phyloP scores from a whole-genome alignment of 1,284 basidiomycete species.

The Naganishia cerealis region DNA sequence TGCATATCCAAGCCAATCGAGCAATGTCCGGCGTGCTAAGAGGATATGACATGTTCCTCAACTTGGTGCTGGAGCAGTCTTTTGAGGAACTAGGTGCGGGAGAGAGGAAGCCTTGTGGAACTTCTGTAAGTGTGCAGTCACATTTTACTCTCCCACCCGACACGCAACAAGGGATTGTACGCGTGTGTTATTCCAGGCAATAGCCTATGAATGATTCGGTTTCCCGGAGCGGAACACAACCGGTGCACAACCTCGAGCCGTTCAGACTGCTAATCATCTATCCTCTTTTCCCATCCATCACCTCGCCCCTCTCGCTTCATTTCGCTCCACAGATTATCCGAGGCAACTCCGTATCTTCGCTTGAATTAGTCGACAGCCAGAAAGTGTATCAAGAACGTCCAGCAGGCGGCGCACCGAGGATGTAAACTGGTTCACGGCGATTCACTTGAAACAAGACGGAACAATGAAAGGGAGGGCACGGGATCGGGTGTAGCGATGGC shows the following conservation, averaged over 20 bases:
- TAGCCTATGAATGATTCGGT: not conserved
- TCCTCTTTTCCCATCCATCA: not conserved
- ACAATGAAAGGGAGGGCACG: not conserved
- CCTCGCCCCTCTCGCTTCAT: not conserved
- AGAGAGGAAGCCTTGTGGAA: constrained; percentile 86
- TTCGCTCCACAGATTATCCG: constrained; percentile 71
- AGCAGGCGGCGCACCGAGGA: constrained; percentile 24
- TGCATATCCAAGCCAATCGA: constrained; percentile 93
- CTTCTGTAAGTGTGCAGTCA: constrained; percentile 67
- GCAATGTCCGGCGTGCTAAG: constrained; percentile 93
- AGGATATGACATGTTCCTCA: constrained; percentile 98
- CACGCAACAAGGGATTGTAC: not conserved
- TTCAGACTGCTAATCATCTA: not conserved
- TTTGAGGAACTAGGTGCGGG: constrained; percentile 84
- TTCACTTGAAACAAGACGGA: not conserved
- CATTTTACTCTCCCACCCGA: not conserved
- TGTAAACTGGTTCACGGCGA: not conserved
- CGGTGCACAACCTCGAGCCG: not conserved
- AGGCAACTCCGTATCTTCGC: constrained; percentile 86
- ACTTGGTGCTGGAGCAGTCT: constrained; percentile 94
- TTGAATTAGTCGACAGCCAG: constrained; percentile 50
- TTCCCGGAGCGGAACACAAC: not conserved
- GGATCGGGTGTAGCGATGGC: not conserved
- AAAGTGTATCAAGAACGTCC: constrained; percentile 34
- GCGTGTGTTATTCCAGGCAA: not conserved